A percentile compares a stretch with the other conserved stretches of the same genome.
Conservation (phyloP, 2,329 filamentous ascomycete genomes). For the Pseudogymnoascus sp. region DNA sequence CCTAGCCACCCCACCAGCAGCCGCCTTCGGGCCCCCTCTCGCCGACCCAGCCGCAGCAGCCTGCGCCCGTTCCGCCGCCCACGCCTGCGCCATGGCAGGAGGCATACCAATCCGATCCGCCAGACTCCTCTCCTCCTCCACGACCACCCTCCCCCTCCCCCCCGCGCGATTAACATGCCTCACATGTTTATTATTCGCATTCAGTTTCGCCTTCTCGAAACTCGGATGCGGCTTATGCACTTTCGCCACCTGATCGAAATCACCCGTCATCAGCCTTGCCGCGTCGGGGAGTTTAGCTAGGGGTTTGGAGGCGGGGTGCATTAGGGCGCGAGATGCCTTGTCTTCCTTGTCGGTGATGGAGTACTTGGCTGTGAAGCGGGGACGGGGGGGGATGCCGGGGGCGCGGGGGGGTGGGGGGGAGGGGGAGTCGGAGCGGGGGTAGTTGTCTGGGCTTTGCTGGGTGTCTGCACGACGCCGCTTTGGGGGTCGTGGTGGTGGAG, state of each 20-base stretch:
- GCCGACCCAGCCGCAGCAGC: neutral
- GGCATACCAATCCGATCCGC: neutral
- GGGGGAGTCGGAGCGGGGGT: neutral
- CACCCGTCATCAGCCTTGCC: neutral
- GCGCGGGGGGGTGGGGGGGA: neutral
- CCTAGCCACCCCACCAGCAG: neutral
- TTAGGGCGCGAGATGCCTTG: neutral
- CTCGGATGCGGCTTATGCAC: neutral
- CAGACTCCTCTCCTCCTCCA: neutral
- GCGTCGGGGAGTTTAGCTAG: neutral
- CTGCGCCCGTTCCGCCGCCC: too few relatives aligned
- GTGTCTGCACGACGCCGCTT: neutral
- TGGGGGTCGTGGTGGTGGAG: neutral
- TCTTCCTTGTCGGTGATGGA: neutral
- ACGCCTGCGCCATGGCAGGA: too few relatives aligned
- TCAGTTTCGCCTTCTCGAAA: neutral
- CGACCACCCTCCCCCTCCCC: neutral
- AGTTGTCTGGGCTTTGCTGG: neutral
- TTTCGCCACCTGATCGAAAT: neutral
- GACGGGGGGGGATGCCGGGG: too few relatives aligned
- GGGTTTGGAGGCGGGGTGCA: neutral
- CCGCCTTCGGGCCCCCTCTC: too few relatives aligned
- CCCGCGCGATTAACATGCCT: neutral
- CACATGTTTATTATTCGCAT: neutral
- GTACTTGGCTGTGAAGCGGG: neutral